phyloP scores from a whole-genome alignment of 2,329 filamentous ascomycete genomes.

The Graphium sp. region DNA sequence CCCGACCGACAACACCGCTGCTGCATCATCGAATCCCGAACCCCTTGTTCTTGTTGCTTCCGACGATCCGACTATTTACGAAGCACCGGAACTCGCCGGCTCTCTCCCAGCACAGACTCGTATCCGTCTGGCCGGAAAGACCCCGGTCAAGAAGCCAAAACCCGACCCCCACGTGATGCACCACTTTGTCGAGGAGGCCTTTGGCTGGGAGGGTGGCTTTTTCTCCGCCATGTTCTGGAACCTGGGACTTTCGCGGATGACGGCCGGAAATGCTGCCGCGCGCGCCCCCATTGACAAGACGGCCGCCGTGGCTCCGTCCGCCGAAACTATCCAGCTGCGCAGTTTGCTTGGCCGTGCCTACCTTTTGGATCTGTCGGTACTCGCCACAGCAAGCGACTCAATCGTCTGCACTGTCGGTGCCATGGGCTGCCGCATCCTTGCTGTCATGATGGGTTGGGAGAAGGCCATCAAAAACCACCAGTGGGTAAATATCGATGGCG shows the following conservation, averaged over 20 bases:
- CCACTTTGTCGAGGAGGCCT: conserved; percentile 56
- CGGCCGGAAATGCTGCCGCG: conserved; percentile 14
- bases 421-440: conserved; percentile 56
- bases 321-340: conserved; percentile 47
- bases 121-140: conserved; percentile 58
- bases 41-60: conserved; percentile 52
- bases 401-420: conserved; percentile 65
- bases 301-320: conserved; percentile 17
- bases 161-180: conserved; percentile 33
- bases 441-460: conserved; percentile 80
- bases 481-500: conserved; percentile 71
- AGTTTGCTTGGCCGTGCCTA: conserved; percentile 68
- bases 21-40: conserved; percentile 6
- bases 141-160: conserved; percentile 20
- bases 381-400: conserved; percentile 49
- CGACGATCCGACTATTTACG: conserved; percentile 64
- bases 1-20: neutral
- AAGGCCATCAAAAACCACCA: conserved; percentile 37
- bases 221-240: conserved; percentile 70
- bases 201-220: conserved; percentile 83
- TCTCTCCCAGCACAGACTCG: conserved; percentile 53
- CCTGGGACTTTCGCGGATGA: conserved; percentile 36
- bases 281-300: conserved; percentile 18
- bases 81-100: conserved; percentile 41
- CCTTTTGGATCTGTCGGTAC: conserved; percentile 61